phyloP scores from a whole-genome alignment of 2,329 filamentous ascomycete genomes.

The Aspergillus ochraceus region DNA sequence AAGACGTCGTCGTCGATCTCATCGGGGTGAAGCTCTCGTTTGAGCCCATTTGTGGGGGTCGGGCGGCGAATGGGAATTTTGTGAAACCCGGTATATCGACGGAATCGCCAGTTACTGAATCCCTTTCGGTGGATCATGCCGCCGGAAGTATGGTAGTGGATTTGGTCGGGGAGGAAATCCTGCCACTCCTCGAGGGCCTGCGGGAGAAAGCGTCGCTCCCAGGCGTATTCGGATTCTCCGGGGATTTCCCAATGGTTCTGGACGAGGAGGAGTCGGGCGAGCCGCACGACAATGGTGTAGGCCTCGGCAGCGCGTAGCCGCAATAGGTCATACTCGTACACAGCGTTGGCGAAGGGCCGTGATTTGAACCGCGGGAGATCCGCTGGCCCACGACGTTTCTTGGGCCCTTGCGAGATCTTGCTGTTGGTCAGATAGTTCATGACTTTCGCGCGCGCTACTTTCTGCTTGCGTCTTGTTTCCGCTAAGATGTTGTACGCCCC shows the following conservation, averaged over 20 bases:
- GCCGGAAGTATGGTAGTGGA: slow-evolving; percentile 37
- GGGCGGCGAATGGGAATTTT: slow-evolving; percentile 23
- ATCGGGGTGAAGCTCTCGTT: slow-evolving; percentile 14
- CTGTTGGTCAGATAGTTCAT: slow-evolving; percentile 23
- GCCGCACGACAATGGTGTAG: slow-evolving; percentile 20
- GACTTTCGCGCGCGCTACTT: slow-evolving; percentile 25
- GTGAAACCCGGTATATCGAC: slow-evolving; percentile 14
- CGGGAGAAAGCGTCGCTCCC: slow-evolving; percentile 42
- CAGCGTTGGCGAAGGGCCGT: slow-evolving; percentile 28
- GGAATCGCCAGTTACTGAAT: slow-evolving; percentile 18
- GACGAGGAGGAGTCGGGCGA: slow-evolving; percentile 24
- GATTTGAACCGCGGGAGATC: slow-evolving; percentile 18
- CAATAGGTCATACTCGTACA: slow-evolving; percentile 34
- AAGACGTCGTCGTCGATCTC: slow-evolving; percentile 28
- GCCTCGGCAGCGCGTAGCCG: slow-evolving; percentile 33
- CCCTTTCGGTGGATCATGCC: slow-evolving; percentile 44
- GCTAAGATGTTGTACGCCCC: slow-evolving; percentile 31
- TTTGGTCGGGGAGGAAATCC: slow-evolving; percentile 44
- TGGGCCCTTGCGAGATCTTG: background rate
- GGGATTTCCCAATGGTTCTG: slow-evolving; percentile 18
- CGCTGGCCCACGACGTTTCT: slow-evolving; percentile 3
- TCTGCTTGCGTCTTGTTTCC: slow-evolving; percentile 28
- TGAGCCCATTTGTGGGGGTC: slow-evolving; percentile 12
- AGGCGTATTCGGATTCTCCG: slow-evolving; percentile 19
- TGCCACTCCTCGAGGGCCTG: slow-evolving; percentile 50